phyloP scores from a whole-genome alignment of 345 rosid genomes.

The Eucalyptus shirleyi region DNA sequence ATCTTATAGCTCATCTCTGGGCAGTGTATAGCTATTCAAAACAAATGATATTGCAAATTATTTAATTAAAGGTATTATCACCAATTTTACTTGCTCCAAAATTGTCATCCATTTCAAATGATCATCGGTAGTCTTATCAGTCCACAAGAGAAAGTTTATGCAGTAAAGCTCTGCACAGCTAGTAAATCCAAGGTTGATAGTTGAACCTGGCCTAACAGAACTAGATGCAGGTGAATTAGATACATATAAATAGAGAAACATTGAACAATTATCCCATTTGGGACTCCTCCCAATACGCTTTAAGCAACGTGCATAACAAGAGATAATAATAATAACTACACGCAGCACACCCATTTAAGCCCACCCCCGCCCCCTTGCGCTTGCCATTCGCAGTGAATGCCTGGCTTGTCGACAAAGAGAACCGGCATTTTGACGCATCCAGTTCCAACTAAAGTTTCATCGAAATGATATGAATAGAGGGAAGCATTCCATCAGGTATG shows the following conservation, averaged over 20 bases:
- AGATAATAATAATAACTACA: background rate
- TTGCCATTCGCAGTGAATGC: too few relatives aligned
- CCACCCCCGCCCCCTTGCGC: too few relatives aligned
- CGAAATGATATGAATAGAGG: too few relatives aligned
- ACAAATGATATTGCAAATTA: background rate
- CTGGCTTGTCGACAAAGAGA: too few relatives aligned
- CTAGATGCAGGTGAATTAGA: background rate
- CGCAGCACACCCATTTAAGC: too few relatives aligned
- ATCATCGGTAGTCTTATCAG: background rate
- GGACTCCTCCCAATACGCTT: background rate
- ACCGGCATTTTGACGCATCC: too few relatives aligned
- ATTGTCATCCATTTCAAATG: background rate
- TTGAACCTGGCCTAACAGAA: background rate
- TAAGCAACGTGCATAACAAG: background rate
- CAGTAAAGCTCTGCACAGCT: background rate
- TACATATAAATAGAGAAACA: background rate
- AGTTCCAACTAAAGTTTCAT: too few relatives aligned
- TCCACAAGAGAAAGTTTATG: background rate
- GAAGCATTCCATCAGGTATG: too few relatives aligned
- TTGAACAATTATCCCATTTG: background rate
- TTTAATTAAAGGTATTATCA: background rate
- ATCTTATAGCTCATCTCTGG: background rate
- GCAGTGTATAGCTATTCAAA: background rate
- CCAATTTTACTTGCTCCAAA: background rate
- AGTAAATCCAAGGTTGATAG: background rate